Conservation (phyloP, 306 rosid genomes). For the Abrus precatorius region DNA sequence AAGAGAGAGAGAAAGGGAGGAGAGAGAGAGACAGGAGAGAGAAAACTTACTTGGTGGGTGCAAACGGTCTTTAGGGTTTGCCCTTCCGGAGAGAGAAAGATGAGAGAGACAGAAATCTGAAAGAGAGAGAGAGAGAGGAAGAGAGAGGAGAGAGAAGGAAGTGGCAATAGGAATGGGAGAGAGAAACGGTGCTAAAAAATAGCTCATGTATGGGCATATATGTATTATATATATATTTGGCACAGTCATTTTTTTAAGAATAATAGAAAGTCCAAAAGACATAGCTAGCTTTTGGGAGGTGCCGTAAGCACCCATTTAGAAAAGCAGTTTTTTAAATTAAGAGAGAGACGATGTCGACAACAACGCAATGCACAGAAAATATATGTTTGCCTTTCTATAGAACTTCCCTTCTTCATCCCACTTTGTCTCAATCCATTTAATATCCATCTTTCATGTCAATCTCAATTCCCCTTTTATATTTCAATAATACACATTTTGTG, state of each 20-base stretch:
- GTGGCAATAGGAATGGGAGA: constrained; percentile 43
- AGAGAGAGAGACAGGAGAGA: constrained; percentile 62
- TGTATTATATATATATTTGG: constrained; percentile 37
- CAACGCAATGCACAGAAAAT: neutral
- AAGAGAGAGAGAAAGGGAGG: constrained; percentile 40
- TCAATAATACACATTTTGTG: too few species aligned
- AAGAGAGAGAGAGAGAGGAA: constrained; percentile 63
- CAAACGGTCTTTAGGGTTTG: constrained; percentile 99
- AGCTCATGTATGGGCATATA: constrained; percentile 51
- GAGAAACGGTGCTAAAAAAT: constrained; percentile 51
- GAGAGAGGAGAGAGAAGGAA: constrained; percentile 52
- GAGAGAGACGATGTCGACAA: constrained; percentile 38
- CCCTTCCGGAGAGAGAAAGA: constrained; percentile 94
- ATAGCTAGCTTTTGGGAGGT: neutral
- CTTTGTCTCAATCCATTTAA: constrained; percentile 32
- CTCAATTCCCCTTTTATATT: constrained; percentile 27
- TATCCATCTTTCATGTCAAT: constrained; percentile 13
- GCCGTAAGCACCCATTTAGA: constrained; percentile 14
- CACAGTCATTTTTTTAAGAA: constrained; percentile 45
- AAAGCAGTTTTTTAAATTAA: neutral
- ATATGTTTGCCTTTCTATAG: constrained; percentile 36
- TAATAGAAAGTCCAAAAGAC: constrained; percentile 37
- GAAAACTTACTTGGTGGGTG: constrained; percentile 98
- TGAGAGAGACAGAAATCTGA: constrained; percentile 64
- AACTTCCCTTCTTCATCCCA: constrained; percentile 15